These are phyloP conservation scores for Psidium guajava DNA, from an alignment of 345 rosid genomes.

Conservation along the genomic window DNA sequence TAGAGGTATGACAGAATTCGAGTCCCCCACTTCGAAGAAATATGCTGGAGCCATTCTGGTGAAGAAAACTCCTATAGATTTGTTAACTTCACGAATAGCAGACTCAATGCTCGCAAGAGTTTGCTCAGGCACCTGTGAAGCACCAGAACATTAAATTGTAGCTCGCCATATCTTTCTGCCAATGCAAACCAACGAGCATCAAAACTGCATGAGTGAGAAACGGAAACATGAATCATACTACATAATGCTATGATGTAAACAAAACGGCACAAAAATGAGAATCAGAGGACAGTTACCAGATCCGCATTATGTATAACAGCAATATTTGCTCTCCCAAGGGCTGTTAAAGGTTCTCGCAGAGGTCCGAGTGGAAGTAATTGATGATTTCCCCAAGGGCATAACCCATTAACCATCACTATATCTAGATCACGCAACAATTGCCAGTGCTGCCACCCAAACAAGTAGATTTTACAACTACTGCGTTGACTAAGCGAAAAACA, in stretches of 20 bases:
- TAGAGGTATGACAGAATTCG: constrained; percentile 20
- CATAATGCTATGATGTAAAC: not conserved
- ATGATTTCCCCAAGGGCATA: constrained; percentile 71
- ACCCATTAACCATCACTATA: constrained; percentile 75
- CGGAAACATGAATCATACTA: not conserved
- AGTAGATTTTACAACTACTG: too few relatives aligned
- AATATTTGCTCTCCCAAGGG: constrained; percentile 52
- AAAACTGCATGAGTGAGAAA: not conserved
- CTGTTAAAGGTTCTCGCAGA: constrained; percentile 62
- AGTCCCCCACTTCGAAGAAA: constrained; percentile 41
- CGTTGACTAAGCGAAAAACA: too few relatives aligned
- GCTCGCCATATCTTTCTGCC: not conserved
- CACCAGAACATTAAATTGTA: constrained; percentile 5
- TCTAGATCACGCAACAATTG: constrained; percentile 65
- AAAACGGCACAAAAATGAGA: not conserved
- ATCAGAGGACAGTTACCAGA: constrained; percentile 27
- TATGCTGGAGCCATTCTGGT: constrained; percentile 46
- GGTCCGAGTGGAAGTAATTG: constrained; percentile 69
- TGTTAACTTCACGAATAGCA: constrained; percentile 32
- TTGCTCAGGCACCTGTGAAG: constrained; percentile 36
- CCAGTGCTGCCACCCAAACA: constrained; percentile 44
- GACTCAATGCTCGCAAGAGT: constrained; percentile 32
- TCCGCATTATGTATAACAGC: constrained; percentile 58
- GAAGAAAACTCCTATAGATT: constrained; percentile 41
- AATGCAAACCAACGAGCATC: not conserved